Evolutionary conservation across 768 basidiomycete species (phyloP).

Genomic region (Astraeus odoratus): DNA sequence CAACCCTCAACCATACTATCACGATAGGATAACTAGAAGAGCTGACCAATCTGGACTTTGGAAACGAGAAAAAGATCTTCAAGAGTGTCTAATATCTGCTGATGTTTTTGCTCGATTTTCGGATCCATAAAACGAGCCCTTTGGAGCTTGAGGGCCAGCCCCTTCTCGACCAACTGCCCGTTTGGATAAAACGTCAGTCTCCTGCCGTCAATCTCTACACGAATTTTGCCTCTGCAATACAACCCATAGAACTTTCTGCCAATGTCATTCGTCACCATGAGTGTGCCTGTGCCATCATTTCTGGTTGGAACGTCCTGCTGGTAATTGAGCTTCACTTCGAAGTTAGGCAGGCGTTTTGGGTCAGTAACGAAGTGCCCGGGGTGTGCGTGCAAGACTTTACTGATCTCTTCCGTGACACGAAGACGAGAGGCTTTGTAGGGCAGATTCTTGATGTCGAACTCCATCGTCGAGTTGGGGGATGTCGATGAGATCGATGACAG

Average conservation of each 20-base stretch:
- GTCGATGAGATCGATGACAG: neutral
- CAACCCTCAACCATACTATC: too few relatives aligned
- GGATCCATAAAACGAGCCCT: conserved; percentile 55
- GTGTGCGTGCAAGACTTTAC: conserved; percentile 43
- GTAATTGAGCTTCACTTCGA: conserved; percentile 34
- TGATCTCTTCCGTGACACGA: conserved; percentile 52
- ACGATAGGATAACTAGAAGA: conserved; percentile 2
- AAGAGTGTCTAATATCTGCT: conserved; percentile 36
- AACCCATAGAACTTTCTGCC: conserved; percentile 43
- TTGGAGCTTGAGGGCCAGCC: conserved; percentile 31
- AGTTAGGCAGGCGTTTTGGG: conserved; percentile 41
- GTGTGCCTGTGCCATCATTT: conserved; percentile 46
- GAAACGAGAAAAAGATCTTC: conserved; percentile 47
- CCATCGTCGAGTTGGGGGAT: conserved; percentile 33
- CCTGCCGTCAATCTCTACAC: conserved; percentile 33
- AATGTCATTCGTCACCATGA: conserved; percentile 24
- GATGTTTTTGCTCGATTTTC: conserved; percentile 43
- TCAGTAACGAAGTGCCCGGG: conserved; percentile 22
- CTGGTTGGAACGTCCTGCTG: conserved; percentile 35
- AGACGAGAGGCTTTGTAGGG: conserved; percentile 38
- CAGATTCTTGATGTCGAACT: conserved; percentile 30
- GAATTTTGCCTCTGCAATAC: conserved; percentile 31
- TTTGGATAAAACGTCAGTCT: conserved; percentile 29
- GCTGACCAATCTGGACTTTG: conserved; percentile 61
- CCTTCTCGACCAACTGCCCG: conserved; percentile 2